Conservation (phyloP, 2,329 filamentous ascomycete species). For the Xylaria digitata region DNA sequence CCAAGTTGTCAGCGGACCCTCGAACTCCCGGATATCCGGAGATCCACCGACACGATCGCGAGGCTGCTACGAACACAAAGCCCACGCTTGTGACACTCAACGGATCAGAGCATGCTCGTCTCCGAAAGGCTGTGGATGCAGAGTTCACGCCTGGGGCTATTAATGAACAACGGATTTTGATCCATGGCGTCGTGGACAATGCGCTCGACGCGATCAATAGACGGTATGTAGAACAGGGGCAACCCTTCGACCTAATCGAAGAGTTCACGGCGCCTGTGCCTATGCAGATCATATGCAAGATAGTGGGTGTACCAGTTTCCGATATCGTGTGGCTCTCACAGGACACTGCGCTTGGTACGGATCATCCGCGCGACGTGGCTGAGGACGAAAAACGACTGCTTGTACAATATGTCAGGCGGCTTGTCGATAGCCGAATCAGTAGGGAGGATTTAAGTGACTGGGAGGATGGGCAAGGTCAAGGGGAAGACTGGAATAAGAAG, state of each 20-base stretch:
- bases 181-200: slow-evolving; percentile 26
- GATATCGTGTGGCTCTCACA: slow-evolving; percentile 28
- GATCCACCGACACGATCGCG: slow-evolving; percentile 13
- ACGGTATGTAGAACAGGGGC: slow-evolving; percentile 3
- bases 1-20: slow-evolving; percentile 22
- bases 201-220: slow-evolving; percentile 24
- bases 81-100: slow-evolving; percentile 26
- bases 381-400: slow-evolving; percentile 18
- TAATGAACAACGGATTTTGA: slow-evolving; percentile 20
- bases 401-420: slow-evolving; percentile 15
- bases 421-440: slow-evolving; percentile 16
- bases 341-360: slow-evolving; percentile 17
- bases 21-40: slow-evolving; percentile 30
- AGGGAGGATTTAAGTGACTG: background rate
- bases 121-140: slow-evolving; percentile 23
- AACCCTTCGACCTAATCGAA: slow-evolving; percentile 29
- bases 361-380: slow-evolving; percentile 9
- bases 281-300: slow-evolving; percentile 29
- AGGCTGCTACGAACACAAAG: slow-evolving; percentile 5
- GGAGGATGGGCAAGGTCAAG: background rate
- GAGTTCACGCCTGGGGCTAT: slow-evolving; percentile 28
- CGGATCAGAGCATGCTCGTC: slow-evolving; percentile 20
- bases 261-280: slow-evolving; percentile 28
- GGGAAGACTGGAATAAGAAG: background rate
- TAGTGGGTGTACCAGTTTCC: slow-evolving; percentile 20